phyloP scores from a whole-genome alignment of 2,329 filamentous ascomycete genomes.

The Rhynchosporium graminicola region DNA sequence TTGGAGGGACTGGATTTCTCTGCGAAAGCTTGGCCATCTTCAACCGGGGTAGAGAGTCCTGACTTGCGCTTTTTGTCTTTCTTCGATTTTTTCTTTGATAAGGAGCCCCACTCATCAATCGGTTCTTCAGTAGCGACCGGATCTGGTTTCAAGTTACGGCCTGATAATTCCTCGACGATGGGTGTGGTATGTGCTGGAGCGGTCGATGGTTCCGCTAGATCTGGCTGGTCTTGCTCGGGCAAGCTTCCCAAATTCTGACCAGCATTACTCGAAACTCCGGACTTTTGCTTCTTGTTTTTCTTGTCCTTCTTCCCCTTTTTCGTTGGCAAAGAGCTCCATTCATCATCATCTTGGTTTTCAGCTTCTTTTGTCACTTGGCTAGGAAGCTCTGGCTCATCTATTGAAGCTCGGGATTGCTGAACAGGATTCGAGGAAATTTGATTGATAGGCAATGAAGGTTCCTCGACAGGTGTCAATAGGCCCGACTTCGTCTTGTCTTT shows the following conservation, averaged over 20 bases:
- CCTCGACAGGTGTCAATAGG: constrained; percentile 25
- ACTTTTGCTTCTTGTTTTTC: constrained; percentile 12
- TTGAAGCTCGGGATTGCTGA: constrained; percentile 1
- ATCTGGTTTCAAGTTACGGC: neutral
- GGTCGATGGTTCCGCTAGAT: neutral
- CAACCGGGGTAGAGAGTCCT: constrained; percentile 15
- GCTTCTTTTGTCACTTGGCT: neutral
- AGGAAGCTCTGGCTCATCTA: neutral
- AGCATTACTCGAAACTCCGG: constrained; percentile 15
- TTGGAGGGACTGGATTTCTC: neutral
- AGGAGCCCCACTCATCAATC: constrained; percentile 5
- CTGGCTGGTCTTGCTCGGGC: neutral
- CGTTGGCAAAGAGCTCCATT: neutral
- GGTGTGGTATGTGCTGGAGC: neutral
- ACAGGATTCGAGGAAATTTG: neutral
- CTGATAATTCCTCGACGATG: neutral
- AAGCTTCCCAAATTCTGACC: neutral
- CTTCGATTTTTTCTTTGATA: constrained; percentile 6
- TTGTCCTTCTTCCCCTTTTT: constrained; percentile 15
- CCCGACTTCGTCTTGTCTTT: constrained; percentile 29
- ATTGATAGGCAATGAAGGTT: neutral
- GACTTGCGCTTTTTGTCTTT: constrained; percentile 19
- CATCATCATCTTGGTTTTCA: neutral
- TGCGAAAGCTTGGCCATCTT: neutral
- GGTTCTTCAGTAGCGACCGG: neutral